Percentiles rank a stretch among this genome's conserved stretches.
Evolutionary conservation across 2,329 filamentous ascomycete genomes (phyloP).

Genomic region (Mycosphaerella arachidis): DNA sequence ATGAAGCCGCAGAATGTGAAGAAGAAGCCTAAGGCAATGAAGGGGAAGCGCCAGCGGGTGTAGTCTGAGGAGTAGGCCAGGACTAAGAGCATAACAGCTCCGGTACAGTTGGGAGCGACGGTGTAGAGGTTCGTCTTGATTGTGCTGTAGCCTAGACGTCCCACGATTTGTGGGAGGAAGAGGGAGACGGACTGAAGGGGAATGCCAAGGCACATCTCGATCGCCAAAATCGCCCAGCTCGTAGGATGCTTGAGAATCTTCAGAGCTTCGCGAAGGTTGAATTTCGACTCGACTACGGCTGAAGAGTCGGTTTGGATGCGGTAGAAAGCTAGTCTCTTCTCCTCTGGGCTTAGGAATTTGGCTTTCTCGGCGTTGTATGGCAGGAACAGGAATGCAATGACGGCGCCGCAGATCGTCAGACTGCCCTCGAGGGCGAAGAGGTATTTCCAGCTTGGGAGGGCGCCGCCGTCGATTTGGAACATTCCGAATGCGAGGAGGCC

Average conservation of each 20-base stretch:
- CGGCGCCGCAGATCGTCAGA: conserved; percentile 53
- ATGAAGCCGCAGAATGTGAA: conserved; percentile 75
- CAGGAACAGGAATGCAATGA: conserved; percentile 66
- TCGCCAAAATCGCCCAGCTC: conserved; percentile 51
- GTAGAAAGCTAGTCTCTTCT: conserved; percentile 64
- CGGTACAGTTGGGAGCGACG: conserved; percentile 72
- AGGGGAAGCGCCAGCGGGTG: conserved; percentile 64
- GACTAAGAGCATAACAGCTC: conserved; percentile 66
- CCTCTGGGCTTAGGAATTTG: conserved; percentile 60
- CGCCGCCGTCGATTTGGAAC: conserved; percentile 53
- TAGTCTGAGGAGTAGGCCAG: conserved; percentile 68
- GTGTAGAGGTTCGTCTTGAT: conserved; percentile 75
- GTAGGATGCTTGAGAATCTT: conserved; percentile 52
- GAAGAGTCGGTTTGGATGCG: conserved; percentile 74
- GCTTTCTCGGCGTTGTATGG: conserved; percentile 61
- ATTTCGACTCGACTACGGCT: conserved; percentile 55
- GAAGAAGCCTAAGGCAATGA: conserved; percentile 67
- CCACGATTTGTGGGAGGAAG: conserved; percentile 57
- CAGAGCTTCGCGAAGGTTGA: conserved; percentile 50
- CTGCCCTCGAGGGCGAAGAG: conserved; percentile 60
- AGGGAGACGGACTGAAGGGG: conserved; percentile 54
- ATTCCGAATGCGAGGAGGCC: conserved; percentile 57
- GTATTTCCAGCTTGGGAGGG: conserved; percentile 57
- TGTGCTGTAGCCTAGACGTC: conserved; percentile 49
- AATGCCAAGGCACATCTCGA: conserved; percentile 57